Evolutionary conservation across 148 eudicot genomes (phyloP).

Genomic region (Pouteria glomerata): DNA sequence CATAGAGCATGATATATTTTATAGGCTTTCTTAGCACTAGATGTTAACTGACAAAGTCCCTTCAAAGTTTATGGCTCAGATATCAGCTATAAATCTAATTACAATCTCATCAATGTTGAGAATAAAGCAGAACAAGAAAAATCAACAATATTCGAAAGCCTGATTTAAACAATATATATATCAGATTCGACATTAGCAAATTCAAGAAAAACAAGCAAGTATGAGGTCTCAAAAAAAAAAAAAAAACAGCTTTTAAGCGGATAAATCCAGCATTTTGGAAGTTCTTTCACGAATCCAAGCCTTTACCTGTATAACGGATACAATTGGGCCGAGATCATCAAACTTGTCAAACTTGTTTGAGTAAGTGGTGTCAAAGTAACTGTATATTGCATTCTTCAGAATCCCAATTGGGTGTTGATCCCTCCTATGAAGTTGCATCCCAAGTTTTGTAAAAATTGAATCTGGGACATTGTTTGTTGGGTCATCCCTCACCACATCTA

Average conservation of each 20-base stretch:
- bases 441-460: slow-evolving; percentile 78
- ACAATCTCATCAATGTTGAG: background rate
- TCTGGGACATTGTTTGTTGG: slow-evolving; percentile 95
- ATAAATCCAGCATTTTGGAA: background rate
- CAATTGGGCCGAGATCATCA: slow-evolving; percentile 76
- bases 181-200: slow-evolving; percentile 1
- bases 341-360: slow-evolving; percentile 69
- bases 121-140: background rate
- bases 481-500: slow-evolving; percentile 90
- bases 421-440: slow-evolving; percentile 84
- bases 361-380: slow-evolving; percentile 73
- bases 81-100: background rate
- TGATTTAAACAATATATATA: background rate
- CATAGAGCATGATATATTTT: background rate
- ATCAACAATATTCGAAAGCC: background rate
- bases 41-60: background rate
- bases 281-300: background rate
- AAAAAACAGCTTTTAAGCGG: too few relatives aligned
- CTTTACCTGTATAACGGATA: slow-evolving; percentile 50
- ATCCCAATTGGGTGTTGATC: slow-evolving; percentile 88
- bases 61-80: background rate
- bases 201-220: background rate
- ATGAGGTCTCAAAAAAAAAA: background rate
- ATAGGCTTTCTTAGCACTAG: background rate
- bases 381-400: slow-evolving; percentile 82